Evolutionary conservation across 176 grass and related monocot genomes (phyloP).

Genomic region (Saccharum officinarum): DNA sequence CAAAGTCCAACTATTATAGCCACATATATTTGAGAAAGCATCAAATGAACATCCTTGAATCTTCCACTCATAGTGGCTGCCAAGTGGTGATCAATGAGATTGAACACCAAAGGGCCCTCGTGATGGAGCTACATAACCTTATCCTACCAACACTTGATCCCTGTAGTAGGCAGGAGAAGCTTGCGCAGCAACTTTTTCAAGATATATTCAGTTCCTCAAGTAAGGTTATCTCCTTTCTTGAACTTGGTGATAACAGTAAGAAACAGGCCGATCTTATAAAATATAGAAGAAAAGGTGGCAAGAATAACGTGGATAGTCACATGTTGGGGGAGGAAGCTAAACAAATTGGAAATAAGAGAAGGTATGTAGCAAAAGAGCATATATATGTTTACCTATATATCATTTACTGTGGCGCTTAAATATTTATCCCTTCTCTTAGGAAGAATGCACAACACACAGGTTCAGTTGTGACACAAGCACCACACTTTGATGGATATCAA

Average conservation of each 20-base stretch:
- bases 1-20: background rate
- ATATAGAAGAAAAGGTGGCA: background rate
- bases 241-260: background rate
- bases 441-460: constrained; percentile 17
- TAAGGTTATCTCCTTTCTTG: constrained; percentile 24
- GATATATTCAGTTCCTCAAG: constrained; percentile 11
- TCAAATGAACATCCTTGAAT: constrained; percentile 29
- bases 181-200: background rate
- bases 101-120: constrained; percentile 8
- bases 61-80: background rate
- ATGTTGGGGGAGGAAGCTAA: background rate
- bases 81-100: constrained; percentile 9
- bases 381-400: background rate
- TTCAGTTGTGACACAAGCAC: constrained; percentile 19
- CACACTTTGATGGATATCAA: constrained; percentile 37
- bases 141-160: background rate
- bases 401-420: background rate
- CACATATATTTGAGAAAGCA: background rate
- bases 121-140: background rate
- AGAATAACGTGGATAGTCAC: background rate
- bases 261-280: background rate
- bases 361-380: background rate
- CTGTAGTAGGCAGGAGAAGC: background rate
- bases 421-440: background rate
- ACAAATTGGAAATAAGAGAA: constrained; percentile 17